Base-by-base conservation (phyloP, 2,329 filamentous ascomycete species). In the Bipolaris sorokiniana region DNA sequence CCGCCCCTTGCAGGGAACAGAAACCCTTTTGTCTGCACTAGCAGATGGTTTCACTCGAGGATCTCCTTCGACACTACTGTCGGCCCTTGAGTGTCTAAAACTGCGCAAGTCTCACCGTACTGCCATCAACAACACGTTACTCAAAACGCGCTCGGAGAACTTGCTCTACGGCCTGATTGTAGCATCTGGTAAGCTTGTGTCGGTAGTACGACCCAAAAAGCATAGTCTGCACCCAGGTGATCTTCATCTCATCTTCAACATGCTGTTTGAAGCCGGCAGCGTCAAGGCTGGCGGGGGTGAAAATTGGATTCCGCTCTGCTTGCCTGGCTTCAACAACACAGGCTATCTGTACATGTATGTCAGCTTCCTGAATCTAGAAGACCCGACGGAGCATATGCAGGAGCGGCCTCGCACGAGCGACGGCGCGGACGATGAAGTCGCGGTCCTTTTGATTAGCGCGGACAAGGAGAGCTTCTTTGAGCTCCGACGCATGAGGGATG, bases 311-410 rank as follows among this genome's bases (percentile, higher is more conserved):
- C 95, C 95, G 0, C 83, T 99, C 6, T 99, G 95, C 69, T 84
- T 99, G 3, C 96, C 95, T 0, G 94, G 93, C 5, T 99, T 99
- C 80, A 99, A 99, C 79, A 98, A 92, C 75, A 90, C 88, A 49
- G 96, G 95, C 23, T 99, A 96, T 73, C 83, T 99, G 1, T 97
- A 99, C 80, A 98, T 99, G 92, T 99, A 98, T 72, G 95, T 99
- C 73, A 97, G 91, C 80, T 99, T 98, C 75, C 85, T 99, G 60
- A 88, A 91, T 65, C 82, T 86, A 36, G 80, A 83, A 41, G 76
- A 82, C 16, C 70, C 68, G 22, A 80, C 77, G 31, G 79, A 77
- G 52, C 76, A 76, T 26, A 74, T 78, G 76, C 71, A 66, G 67
- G 76, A 79, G 56, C 70, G 77, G 5, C 76, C 77, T 13, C 54